Evolutionary conservation across 352 stramenopile species (phyloP).

Genomic region (Globisporangium alternatum): DNA sequence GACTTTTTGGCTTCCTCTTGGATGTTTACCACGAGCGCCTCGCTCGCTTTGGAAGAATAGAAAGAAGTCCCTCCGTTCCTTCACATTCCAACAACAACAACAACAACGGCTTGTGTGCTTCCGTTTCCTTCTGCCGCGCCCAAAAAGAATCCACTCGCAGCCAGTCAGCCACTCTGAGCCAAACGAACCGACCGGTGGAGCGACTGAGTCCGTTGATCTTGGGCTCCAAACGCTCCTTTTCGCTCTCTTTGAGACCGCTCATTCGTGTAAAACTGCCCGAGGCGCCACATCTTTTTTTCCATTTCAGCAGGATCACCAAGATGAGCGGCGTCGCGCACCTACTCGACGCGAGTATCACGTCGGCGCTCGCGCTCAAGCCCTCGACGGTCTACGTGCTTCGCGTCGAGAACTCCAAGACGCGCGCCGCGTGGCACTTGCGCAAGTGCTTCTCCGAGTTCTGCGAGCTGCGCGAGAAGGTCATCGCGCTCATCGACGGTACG

Average conservation of each 20-base stretch:
- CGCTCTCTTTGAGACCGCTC: neutral
- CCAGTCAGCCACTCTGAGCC: neutral
- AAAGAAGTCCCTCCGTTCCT: neutral
- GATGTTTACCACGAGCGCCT: no score
- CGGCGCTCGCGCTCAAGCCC: slow-evolving; percentile 61
- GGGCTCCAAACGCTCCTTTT: neutral
- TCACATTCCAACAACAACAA: neutral
- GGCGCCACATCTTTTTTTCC: neutral
- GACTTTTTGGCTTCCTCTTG: no score
- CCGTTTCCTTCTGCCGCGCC: neutral
- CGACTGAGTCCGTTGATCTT: neutral
- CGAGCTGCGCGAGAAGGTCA: slow-evolving; percentile 64
- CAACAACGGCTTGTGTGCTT: neutral
- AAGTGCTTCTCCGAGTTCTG: slow-evolving; percentile 78
- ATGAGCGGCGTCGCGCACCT: slow-evolving; percentile 47
- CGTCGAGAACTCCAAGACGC: slow-evolving; percentile 45
- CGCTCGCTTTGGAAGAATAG: neutral
- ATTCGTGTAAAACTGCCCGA: slow-evolving; percentile 14
- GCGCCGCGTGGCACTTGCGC: slow-evolving; percentile 55
- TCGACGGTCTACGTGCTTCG: slow-evolving; percentile 75
- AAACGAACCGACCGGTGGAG: no score
- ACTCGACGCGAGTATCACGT: slow-evolving; percentile 61
- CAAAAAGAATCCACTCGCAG: slow-evolving; percentile 1
- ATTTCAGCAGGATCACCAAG: neutral
- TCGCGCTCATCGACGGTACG: slow-evolving; percentile 51